phyloP scores from a whole-genome alignment of 495 filamentous ascomycete species.

The Achaetomiella virescens region DNA sequence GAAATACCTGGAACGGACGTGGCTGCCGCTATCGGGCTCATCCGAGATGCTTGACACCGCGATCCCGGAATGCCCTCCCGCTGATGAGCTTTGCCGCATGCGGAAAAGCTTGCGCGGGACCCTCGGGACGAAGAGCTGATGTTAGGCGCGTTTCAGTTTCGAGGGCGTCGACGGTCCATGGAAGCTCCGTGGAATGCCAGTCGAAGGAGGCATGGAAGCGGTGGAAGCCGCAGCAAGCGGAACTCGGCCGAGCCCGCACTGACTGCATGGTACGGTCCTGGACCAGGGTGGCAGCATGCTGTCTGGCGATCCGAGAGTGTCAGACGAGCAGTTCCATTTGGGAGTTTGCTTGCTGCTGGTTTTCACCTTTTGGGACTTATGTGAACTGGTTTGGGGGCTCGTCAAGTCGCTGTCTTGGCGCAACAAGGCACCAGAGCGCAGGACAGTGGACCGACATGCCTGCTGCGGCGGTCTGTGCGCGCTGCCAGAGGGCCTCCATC shows the following conservation, averaged over 20 bases:
- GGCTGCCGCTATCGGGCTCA: background rate
- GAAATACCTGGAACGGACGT: no score
- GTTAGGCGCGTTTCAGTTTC: constrained; percentile 4
- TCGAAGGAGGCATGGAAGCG: background rate
- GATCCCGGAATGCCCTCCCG: background rate
- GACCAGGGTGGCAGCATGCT: background rate
- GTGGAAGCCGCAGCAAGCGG: no score
- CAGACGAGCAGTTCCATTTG: constrained; percentile 8
- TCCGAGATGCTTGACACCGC: background rate
- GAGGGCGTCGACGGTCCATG: background rate
- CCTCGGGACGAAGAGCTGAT: background rate
- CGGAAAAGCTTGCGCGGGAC: constrained; percentile 3
- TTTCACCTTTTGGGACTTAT: constrained; percentile 9
- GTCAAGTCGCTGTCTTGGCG: constrained; percentile 12
- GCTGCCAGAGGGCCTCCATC: background rate
- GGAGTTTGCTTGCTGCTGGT: background rate
- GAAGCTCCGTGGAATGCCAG: background rate
- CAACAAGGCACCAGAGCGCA: background rate
- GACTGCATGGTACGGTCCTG: background rate
- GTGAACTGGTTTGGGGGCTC: constrained; percentile 15
- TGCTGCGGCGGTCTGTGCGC: constrained; percentile 1
- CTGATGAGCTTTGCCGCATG: constrained; percentile 6
- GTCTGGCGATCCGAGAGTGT: constrained; percentile 5
- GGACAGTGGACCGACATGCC: background rate
- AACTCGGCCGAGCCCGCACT: background rate